These are phyloP conservation scores for Solioccasus polychromus DNA, from an alignment of 768 basidiomycete species.

Conservation along the genomic window DNA sequence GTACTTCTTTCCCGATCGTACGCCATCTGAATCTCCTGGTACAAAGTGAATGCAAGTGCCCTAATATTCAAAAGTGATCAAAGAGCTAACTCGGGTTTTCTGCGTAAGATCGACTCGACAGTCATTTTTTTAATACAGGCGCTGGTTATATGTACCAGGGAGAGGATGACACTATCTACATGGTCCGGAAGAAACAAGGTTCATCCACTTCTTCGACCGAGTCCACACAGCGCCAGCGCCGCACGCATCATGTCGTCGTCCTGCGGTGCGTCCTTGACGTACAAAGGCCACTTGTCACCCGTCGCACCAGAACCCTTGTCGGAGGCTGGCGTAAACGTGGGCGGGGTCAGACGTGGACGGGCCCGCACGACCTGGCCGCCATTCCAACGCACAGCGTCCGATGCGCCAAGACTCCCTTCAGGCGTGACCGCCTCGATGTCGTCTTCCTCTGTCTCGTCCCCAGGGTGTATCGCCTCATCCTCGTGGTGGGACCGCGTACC, in stretches of 20 bases:
- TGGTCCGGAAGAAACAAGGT: neutral
- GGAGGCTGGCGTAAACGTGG: neutral
- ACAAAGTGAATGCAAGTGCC: no score
- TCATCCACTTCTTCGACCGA: conserved; percentile 30
- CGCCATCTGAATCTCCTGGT: no score
- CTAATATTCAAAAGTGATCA: no score
- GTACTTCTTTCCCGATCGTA: no score
- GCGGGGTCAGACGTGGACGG: conserved; percentile 2
- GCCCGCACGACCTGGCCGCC: neutral
- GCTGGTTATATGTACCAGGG: neutral
- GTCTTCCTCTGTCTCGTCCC: conserved; percentile 63
- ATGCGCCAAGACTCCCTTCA: conserved; percentile 45
- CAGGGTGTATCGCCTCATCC: no score
- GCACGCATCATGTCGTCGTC: conserved; percentile 73
- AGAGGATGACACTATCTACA: neutral
- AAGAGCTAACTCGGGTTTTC: no score
- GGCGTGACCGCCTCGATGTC: conserved; percentile 65
- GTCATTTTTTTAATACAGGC: no score
- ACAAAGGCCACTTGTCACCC: conserved; percentile 1
- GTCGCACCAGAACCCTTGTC: neutral
- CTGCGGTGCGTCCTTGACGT: conserved; percentile 26
- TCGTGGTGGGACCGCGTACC: no score
- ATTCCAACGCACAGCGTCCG: conserved; percentile 40
- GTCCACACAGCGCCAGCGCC: conserved; percentile 63
- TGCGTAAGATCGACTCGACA: no score